These are phyloP conservation scores for Madurella fahalii DNA, from an alignment of 2,329 filamentous ascomycete species.

Conservation along the genomic window DNA sequence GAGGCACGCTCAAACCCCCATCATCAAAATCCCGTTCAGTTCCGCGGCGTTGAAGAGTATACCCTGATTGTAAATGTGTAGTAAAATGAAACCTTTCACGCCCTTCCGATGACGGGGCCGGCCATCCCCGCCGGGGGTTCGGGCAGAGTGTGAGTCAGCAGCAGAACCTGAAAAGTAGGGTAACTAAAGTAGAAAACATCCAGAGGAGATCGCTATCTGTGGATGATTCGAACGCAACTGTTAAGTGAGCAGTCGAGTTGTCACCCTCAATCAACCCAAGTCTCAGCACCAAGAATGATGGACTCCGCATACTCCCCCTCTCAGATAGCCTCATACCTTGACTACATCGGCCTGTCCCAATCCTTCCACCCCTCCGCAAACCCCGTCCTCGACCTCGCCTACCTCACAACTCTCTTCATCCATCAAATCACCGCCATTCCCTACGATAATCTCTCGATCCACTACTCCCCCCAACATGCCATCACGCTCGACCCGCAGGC, in stretches of 20 bases:
- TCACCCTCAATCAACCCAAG: background rate
- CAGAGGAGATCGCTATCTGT: no score
- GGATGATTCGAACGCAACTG: background rate
- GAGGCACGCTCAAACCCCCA: no score
- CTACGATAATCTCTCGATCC: constrained; percentile 54
- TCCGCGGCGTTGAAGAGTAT: background rate
- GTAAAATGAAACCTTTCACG: constrained; percentile 10
- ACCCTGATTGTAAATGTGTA: background rate
- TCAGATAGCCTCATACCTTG: constrained; percentile 24
- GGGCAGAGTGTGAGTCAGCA: constrained; percentile 8
- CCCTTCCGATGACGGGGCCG: constrained; percentile 12
- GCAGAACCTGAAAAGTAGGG: background rate
- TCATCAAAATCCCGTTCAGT: background rate
- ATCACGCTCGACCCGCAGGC: constrained; percentile 43
- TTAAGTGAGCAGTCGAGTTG: background rate
- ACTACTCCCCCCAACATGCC: constrained; percentile 42
- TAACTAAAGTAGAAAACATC: no score
- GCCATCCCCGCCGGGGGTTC: background rate
- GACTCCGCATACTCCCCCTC: constrained; percentile 19
- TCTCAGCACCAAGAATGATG: background rate
- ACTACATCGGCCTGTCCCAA: constrained; percentile 22
- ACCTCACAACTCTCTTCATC: constrained; percentile 29
- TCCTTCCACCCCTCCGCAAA: constrained; percentile 21
- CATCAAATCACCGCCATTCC: constrained; percentile 49
- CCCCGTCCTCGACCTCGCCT: constrained; percentile 29